Base-by-base conservation (phyloP, 345 rosid species). In the Populus simonii region DNA sequence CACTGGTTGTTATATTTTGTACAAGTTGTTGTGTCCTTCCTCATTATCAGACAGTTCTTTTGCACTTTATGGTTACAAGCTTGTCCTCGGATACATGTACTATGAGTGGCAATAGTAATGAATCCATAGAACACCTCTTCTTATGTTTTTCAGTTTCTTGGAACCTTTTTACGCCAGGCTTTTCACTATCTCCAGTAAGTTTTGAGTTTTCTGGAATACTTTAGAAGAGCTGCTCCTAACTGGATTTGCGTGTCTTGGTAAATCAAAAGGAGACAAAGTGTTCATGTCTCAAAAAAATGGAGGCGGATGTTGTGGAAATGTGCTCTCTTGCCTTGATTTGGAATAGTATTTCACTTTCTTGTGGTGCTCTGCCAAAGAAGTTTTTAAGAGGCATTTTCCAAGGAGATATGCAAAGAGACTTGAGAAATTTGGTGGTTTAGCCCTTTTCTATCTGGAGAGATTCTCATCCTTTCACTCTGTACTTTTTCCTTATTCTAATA, bases 1-100 rank as follows among this genome's bases (percentile, higher is more conserved):
- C 57, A 70, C 17, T 80, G 62, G 75, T 55, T 36, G 55, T 35
- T 55, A 9, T 47, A 65, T 70, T 18, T n/a, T 36, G 49, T 74
- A 39, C 22, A 41, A 16, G 6, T 62, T 72, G 11, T 10, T 72
- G 36, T n/a, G 67, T 61, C 57, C 55, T 66, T 75, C 35, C 78
- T 13, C 22, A 29, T 75, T 31, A 47, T 66, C 15, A 22, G 6
- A 57, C 63, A 66, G 23, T 7, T 17, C 71, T 9, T 27, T 27
- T 49, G 62, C 74, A 71, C 41, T 74, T 74, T 20, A 11, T 41
- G 11, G 7, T 39, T 10, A 43, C 3, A 45, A 65, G 10, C 35
- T 65, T 13, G 10, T 57, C 63, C 63, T 25, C 29, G 5, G 15
- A 59, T 59, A n/a, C 5, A 59, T 59, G 27, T 4, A 9, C 6